Evolutionary conservation across 305 asterid species (phyloP).

Genomic region (Fraxinus greggii): DNA sequence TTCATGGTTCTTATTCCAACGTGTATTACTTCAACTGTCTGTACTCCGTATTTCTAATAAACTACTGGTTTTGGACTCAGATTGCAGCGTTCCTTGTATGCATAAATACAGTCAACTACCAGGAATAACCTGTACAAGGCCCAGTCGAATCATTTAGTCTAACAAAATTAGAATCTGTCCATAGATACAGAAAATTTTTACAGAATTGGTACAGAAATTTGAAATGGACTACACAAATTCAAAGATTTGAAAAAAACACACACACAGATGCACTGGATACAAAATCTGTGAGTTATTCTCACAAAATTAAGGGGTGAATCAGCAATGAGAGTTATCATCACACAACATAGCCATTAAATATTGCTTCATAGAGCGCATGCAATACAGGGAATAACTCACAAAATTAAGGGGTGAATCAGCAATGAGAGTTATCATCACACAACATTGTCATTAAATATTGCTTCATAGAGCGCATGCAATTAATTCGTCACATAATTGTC

Average conservation of each 20-base stretch:
- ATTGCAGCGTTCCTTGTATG: not conserved
- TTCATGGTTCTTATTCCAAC: not conserved
- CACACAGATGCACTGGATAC: too few species aligned
- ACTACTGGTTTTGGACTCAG: not conserved
- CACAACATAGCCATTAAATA: not conserved
- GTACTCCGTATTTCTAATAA: not conserved
- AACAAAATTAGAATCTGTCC: too few species aligned
- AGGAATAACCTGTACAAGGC: not conserved
- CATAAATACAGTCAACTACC: not conserved
- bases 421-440: not conserved
- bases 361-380: not conserved
- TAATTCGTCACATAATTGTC: not conserved
- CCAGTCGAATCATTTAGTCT: not conserved
- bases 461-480: not conserved
- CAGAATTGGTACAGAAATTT: too few species aligned
- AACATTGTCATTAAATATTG: not conserved
- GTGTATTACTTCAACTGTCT: not conserved
- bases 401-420: not conserved
- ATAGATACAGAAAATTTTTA: too few species aligned
- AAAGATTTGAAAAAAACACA: too few species aligned
- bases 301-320: not conserved
- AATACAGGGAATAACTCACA: too few species aligned
- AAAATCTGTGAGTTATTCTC: too few species aligned
- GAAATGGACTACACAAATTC: too few species aligned
- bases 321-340: not conserved